These are phyloP conservation scores for Microbotryum scabiosae DNA, from an alignment of 1,284 basidiomycete species.

Conservation along the genomic window DNA sequence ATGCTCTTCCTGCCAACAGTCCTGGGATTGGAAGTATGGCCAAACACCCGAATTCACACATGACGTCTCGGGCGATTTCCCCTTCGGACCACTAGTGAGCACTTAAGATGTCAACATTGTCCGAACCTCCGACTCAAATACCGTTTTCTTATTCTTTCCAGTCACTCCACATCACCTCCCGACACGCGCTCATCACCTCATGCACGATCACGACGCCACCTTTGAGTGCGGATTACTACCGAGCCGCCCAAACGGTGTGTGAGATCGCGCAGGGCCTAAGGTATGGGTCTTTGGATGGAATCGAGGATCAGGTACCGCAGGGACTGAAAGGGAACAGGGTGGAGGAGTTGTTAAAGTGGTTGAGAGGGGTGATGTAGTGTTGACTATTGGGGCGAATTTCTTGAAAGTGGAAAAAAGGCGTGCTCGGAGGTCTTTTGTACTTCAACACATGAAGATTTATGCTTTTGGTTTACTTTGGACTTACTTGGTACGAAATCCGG, in stretches of 20 bases:
- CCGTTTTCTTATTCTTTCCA: slow-evolving; percentile 22
- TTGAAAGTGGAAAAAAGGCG: no score
- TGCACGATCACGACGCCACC: slow-evolving; percentile 16
- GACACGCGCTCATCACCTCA: slow-evolving; percentile 45
- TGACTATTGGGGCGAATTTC: no score
- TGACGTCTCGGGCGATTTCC: slow-evolving; percentile 32
- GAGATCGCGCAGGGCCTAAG: slow-evolving; percentile 18
- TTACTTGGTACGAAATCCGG: no score
- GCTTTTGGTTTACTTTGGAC: no score
- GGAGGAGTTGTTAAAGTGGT: slow-evolving; percentile 3
- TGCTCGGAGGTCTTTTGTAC: no score
- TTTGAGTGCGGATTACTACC: slow-evolving; percentile 1
- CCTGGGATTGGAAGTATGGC: slow-evolving; percentile 89
- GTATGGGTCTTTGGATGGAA: slow-evolving; percentile 26
- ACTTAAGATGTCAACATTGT: not conserved
- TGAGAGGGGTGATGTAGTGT: slow-evolving; percentile 16
- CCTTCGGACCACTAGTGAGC: slow-evolving; percentile 17
- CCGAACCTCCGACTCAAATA: not conserved
- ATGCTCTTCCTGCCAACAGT: slow-evolving; percentile 44
- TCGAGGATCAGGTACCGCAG: slow-evolving; percentile 3
- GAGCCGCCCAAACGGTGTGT: slow-evolving; percentile 5
- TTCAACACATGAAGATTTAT: no score
- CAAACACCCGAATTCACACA: slow-evolving; percentile 85
- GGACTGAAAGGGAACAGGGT: not conserved
- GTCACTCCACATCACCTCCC: slow-evolving; percentile 42